phyloP scores from a whole-genome alignment of 2,329 filamentous ascomycete genomes.

The Diaporthe amygdali region DNA sequence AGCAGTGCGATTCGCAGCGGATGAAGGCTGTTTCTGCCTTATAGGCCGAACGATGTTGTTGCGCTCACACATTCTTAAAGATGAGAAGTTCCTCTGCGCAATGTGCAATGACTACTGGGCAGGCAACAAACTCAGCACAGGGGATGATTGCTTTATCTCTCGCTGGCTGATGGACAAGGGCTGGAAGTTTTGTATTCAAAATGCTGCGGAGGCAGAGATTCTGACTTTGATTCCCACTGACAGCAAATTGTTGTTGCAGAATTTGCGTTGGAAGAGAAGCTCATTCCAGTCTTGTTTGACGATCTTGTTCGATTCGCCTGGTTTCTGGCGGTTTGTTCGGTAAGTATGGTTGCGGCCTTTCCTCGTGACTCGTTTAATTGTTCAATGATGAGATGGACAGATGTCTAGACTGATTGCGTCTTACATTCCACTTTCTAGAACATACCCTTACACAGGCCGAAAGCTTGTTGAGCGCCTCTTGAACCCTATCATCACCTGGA shows the following conservation, averaged over 20 bases:
- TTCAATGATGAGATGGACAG: too few relatives aligned
- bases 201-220: background rate
- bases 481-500: background rate
- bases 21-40: constrained; percentile 1
- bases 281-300: background rate
- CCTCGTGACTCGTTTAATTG: background rate
- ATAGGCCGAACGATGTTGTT: background rate
- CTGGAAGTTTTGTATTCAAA: constrained; percentile 10
- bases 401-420: background rate
- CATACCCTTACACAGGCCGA: background rate
- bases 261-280: constrained; percentile 6
- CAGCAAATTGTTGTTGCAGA: background rate
- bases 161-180: background rate
- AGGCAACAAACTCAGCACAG: constrained; percentile 4
- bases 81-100: background rate
- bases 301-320: background rate
- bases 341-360: background rate
- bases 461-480: background rate
- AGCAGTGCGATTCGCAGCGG: background rate
- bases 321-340: background rate
- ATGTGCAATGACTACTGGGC: constrained; percentile 11
- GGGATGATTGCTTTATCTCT: constrained; percentile 2
- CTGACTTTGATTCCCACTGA: background rate
- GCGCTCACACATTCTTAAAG: background rate
- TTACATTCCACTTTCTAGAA: background rate